Conservation (phyloP, 2,329 filamentous ascomycete species). For the Fusarium bactridioides region DNA sequence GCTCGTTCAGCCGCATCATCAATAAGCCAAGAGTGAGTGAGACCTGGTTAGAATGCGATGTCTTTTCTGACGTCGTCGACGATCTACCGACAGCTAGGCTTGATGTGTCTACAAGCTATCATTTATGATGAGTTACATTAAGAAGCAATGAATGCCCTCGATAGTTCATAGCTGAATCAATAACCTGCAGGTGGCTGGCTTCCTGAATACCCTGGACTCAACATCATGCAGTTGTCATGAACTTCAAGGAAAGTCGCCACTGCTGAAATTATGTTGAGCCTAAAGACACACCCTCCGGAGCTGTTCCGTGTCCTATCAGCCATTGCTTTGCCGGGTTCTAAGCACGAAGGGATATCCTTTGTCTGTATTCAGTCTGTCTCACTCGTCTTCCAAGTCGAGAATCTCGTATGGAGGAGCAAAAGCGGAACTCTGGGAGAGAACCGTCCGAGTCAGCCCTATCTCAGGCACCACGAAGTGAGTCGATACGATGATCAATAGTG, state of each 20-base stretch:
- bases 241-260: neutral
- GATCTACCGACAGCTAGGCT: neutral
- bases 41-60: neutral
- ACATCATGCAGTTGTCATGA: neutral
- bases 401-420: neutral
- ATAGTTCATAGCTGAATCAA: neutral
- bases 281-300: neutral
- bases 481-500: neutral
- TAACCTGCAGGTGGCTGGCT: neutral
- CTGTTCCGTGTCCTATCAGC: neutral
- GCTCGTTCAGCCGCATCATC: neutral
- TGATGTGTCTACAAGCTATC: neutral
- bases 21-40: neutral
- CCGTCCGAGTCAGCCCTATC: constrained; percentile 17
- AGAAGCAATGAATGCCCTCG: neutral
- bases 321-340: neutral
- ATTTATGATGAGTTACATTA: constrained; percentile 3
- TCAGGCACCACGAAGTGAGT: neutral
- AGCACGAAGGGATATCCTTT: neutral
- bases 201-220: neutral
- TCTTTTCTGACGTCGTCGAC: neutral
- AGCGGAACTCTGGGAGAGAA: neutral
- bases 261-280: neutral
- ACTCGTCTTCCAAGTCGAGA: neutral
- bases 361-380: neutral